Percentiles rank a stretch among this genome's conserved stretches.
Conservation (phyloP, 176 grass and related monocot species). For the Oryza glaberrima region DNA sequence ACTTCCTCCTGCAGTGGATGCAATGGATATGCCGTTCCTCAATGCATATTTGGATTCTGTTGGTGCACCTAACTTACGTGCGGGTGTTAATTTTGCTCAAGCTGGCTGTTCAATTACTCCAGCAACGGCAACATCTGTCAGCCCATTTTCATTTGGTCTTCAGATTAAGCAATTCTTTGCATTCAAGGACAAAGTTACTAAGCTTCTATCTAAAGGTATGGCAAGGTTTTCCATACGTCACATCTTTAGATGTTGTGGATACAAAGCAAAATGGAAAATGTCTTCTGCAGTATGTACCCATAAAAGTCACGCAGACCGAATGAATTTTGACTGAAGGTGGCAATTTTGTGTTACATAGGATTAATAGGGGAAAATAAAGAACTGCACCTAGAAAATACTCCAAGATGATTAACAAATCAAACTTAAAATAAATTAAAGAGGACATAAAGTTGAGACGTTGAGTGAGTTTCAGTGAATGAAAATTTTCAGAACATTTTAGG, state of each 20-base stretch:
- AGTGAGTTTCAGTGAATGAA: background rate
- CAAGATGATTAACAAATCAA: constrained; percentile 14
- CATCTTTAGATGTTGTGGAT: constrained; percentile 31
- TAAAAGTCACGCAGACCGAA: background rate
- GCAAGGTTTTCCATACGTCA: background rate
- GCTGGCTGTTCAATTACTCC: constrained; percentile 93
- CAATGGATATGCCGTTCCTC: constrained; percentile 77
- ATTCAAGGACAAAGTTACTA: constrained; percentile 84
- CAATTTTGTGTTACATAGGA: too few species aligned
- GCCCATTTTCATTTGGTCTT: constrained; percentile 86
- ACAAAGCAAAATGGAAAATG: constrained; percentile 34
- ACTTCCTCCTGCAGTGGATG: constrained; percentile 72
- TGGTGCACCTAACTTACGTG: constrained; percentile 76
- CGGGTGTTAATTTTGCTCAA: constrained; percentile 92
- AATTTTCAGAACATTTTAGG: background rate
- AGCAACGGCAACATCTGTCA: constrained; percentile 88
- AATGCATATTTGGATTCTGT: constrained; percentile 88
- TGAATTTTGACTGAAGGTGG: background rate
- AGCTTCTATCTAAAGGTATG: constrained; percentile 69
- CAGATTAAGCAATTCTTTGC: constrained; percentile 90
- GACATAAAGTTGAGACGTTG: constrained; percentile 10
- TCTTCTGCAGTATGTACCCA: background rate
- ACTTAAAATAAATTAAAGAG: constrained; percentile 12
- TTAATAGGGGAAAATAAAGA: background rate
- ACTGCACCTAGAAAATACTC: background rate